Percentiles rank a stretch among this genome's conserved stretches.
Evolutionary conservation across 2,329 filamentous ascomycete genomes (phyloP).

Genomic region (Coniochaeta prunicola): DNA sequence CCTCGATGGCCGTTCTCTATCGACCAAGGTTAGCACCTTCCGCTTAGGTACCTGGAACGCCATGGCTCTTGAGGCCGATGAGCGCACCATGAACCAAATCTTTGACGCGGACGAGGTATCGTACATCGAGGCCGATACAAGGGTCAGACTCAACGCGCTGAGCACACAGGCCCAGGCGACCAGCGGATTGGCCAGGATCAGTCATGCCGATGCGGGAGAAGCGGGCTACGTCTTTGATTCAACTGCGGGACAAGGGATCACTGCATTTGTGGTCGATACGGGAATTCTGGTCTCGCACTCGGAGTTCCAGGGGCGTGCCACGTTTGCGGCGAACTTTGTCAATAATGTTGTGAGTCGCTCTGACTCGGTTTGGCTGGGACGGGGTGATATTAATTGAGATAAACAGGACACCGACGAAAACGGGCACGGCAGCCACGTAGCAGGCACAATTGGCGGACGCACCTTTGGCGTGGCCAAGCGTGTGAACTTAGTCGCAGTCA

Average conservation of each 20-base stretch:
- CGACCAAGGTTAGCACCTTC: conserved; percentile 38
- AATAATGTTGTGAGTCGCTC: conserved; percentile 32
- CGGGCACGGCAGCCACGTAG: conserved; percentile 58
- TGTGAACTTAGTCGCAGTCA: conserved; percentile 48
- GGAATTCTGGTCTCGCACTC: conserved; percentile 50
- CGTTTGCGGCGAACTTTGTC: conserved; percentile 44
- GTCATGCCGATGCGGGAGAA: conserved; percentile 27
- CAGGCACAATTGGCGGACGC: conserved; percentile 52
- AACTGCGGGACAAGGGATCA: conserved; percentile 46
- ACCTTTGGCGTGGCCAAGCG: conserved; percentile 58
- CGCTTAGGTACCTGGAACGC: conserved; percentile 43
- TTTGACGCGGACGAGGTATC: conserved; percentile 33
- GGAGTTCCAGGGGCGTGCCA: conserved; percentile 50
- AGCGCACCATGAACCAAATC: conserved; percentile 30
- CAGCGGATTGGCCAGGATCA: conserved; percentile 46
- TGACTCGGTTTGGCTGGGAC: background rate
- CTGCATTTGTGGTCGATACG: conserved; percentile 58
- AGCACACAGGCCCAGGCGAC: conserved; percentile 47
- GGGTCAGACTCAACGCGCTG: conserved; percentile 33
- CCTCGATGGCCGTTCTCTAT: conserved; percentile 37
- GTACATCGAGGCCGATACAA: conserved; percentile 39
- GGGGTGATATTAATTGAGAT: background rate
- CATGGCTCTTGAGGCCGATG: conserved; percentile 32
- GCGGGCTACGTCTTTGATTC: conserved; percentile 43
- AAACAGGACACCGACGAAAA: conserved; percentile 44